Base-by-base conservation (phyloP, 2,329 filamentous ascomycete species). In the Paracoccidioides lutzii region DNA sequence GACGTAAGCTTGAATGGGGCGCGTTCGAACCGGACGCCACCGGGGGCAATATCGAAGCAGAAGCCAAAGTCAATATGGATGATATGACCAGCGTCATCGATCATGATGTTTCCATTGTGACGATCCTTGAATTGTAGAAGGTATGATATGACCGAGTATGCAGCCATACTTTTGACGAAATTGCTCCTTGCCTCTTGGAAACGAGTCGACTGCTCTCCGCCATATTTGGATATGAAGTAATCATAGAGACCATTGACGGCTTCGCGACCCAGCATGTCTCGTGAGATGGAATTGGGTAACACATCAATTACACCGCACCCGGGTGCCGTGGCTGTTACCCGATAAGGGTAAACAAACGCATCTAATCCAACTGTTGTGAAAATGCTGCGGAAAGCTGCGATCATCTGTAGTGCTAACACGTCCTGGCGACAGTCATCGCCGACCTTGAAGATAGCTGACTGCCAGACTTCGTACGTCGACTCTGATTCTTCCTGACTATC, bases 101-200 rank as follows among this genome's bases (percentile, higher is more conserved):
- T 84, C 94, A 98, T 98, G 76, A 98, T 98, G 76, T 98, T 98
- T 59, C 93, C 93, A 70, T 98, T 98, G 75, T 98, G 93, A 3
- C 93, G 85, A 69, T 99, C 93, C 72, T 99, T 99, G 83, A 99
- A 97, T 67, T 98, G 94, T 41, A 98, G 76, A 12, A 98, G 78
- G 74, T 95, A 98, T 0, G 89, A 94, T 61, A 98, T 97, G 65
- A 98, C 85, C 15, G 88, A 94, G 76, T 98, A 98, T 10, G 93
- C 94, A 0, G 94, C 93, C 93, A 98, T 97, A 67, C 87, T 93
- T 76, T 98, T 98, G 72, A 98, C 90, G 68, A 99, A 98, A 72
- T 97, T 97, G 74, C 82, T 90, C 59, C 93, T 85, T 9, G 93
- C 93, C 70, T 91, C 86, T 72, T 98, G 94, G 78, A 96, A 98